These are phyloP conservation scores for Aspergillus egyptiacus DNA, from an alignment of 495 filamentous ascomycete genomes.

Conservation along the genomic window DNA sequence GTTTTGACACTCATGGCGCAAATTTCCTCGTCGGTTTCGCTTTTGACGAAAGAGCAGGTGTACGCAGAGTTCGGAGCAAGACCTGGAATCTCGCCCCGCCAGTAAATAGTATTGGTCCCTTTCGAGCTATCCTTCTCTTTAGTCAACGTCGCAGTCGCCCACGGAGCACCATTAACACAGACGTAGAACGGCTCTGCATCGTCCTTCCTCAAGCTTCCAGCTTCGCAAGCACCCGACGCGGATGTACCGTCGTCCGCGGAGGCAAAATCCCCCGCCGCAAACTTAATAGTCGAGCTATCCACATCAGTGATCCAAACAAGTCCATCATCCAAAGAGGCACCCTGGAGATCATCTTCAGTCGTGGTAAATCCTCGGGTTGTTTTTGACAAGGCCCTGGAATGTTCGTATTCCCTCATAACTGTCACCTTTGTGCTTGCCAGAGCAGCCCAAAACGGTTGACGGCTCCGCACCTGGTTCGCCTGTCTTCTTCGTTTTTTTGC, in stretches of 20 bases:
- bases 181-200: constrained; percentile 77
- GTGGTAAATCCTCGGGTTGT: constrained; percentile 56
- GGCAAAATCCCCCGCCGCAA: constrained; percentile 66
- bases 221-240: constrained; percentile 29
- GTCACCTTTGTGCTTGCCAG: constrained; percentile 92
- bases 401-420: constrained; percentile 85
- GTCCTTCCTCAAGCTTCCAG: constrained; percentile 32
- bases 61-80: constrained; percentile 82
- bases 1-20: constrained; percentile 79
- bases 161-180: constrained; percentile 79
- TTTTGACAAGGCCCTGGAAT: constrained; percentile 74
- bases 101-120: constrained; percentile 48
- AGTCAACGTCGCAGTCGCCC: constrained; percentile 73
- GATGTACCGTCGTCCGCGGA: constrained; percentile 35
- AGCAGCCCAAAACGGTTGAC: constrained; percentile 91
- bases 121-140: constrained; percentile 46
- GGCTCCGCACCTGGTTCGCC: constrained; percentile 78
- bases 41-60: constrained; percentile 75
- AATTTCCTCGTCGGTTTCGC: constrained; percentile 63
- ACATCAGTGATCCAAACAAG: constrained; percentile 86
- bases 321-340: constrained; percentile 70
- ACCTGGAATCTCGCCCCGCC: constrained; percentile 83
- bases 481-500: constrained; percentile 85
- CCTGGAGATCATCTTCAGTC: constrained; percentile 79
- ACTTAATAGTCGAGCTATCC: constrained; percentile 73